Percentiles rank a stretch among this genome's conserved stretches.
Conservation (phyloP, 768 basidiomycete genomes). For the Lyophyllum shimeji region DNA sequence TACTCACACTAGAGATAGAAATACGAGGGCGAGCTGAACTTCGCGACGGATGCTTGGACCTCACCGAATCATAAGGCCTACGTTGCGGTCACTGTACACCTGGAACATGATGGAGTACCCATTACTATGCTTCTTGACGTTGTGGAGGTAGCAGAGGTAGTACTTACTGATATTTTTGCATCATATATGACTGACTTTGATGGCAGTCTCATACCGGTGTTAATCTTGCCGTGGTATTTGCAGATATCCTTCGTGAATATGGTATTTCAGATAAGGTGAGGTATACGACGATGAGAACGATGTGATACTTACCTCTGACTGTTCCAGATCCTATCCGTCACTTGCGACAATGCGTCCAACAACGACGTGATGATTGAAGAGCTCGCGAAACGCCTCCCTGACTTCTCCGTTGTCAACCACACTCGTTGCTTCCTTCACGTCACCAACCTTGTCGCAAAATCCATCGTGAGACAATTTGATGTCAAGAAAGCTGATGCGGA, state of each 20-base stretch:
- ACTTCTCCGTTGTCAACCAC: conserved; percentile 22
- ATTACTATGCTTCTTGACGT: conserved; percentile 21
- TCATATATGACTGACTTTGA: no score
- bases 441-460: conserved; percentile 35
- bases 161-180: no score
- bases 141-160: conserved; percentile 36
- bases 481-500: conserved; percentile 15
- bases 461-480: conserved; percentile 32
- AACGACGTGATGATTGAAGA: conserved; percentile 34
- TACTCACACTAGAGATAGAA: conserved; percentile 14
- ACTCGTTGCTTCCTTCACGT: conserved; percentile 38
- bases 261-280: conserved; percentile 33
- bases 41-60: conserved; percentile 30
- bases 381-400: conserved; percentile 19
- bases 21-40: conserved; percentile 19
- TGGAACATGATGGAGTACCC: conserved; percentile 17
- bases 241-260: conserved; percentile 31
- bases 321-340: conserved; percentile 29
- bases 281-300: neutral
- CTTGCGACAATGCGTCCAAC: conserved; percentile 33
- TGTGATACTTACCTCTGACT: neutral
- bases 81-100: conserved; percentile 22
- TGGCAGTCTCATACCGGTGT: conserved; percentile 32
- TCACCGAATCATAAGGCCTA: conserved; percentile 21
- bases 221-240: conserved; percentile 33